phyloP scores from a whole-genome alignment of 2,329 filamentous ascomycete genomes.

The Raffaelea albimanens region DNA sequence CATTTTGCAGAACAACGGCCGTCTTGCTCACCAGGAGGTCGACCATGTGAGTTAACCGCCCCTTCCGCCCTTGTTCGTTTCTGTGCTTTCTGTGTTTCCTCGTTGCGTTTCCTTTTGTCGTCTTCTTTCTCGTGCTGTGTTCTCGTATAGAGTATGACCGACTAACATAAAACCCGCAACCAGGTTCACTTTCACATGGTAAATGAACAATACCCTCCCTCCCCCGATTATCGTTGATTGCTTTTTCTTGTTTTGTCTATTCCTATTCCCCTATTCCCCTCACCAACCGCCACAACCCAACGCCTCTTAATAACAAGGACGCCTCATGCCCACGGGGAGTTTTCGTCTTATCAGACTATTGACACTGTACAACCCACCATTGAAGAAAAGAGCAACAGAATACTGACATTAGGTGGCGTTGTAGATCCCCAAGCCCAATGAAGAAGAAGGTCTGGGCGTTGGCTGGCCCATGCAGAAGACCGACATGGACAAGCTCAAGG shows the following conservation, averaged over 20 bases:
- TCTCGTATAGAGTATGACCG: not conserved
- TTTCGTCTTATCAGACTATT: no score
- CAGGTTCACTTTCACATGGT: conserved; percentile 93
- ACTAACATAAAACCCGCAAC: conserved; percentile 5
- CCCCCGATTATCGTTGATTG: not conserved
- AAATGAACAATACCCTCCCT: conserved; percentile 21
- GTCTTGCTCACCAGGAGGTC: conserved; percentile 83
- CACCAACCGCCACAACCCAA: not conserved
- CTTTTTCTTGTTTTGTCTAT: not conserved
- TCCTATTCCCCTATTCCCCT: no score
- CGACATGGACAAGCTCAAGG: conserved; percentile 78
- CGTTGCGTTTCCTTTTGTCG: not conserved
- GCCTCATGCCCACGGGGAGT: no score
- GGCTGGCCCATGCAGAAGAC: conserved; percentile 66
- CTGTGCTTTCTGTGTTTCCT: not conserved
- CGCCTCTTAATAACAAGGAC: not conserved
- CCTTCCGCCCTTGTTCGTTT: conserved; percentile 2
- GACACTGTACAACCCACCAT: not conserved
- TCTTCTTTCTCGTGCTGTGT: not conserved
- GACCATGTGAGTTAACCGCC: conserved; percentile 70
- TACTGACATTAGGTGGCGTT: conserved; percentile 1
- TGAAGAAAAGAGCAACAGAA: not conserved
- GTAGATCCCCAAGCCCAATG: conserved; percentile 88
- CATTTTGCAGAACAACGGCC: conserved; percentile 91
- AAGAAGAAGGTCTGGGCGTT: conserved; percentile 61